Conservation (phyloP, 495 filamentous ascomycete genomes). For the Alectoria sarmentosa region DNA sequence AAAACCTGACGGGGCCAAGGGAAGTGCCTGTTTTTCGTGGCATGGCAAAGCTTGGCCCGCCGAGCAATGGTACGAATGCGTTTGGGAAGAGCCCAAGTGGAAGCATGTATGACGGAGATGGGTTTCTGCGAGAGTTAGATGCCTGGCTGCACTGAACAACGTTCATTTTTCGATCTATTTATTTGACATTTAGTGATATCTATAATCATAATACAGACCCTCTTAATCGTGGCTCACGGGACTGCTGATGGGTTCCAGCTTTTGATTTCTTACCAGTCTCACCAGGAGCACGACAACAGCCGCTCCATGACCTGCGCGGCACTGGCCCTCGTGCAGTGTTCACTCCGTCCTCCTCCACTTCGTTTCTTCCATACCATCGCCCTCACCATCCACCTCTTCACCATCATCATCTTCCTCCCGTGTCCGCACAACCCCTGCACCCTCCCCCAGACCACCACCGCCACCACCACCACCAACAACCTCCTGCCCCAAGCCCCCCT, state of each 20-base stretch:
- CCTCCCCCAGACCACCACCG: conserved; percentile 51
- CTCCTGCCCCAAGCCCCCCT: conserved; percentile 32
- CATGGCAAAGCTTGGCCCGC: conserved; percentile 1
- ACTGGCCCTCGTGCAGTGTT: conserved; percentile 6
- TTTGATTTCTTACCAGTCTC: neutral
- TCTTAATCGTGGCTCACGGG: neutral
- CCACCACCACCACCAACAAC: conserved; percentile 37
- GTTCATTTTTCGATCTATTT: neutral
- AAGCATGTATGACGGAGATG: conserved; percentile 45
- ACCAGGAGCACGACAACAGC: conserved; percentile 15
- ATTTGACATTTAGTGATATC: conserved; percentile 1
- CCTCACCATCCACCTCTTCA: conserved; percentile 30
- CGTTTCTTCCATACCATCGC: conserved; percentile 33
- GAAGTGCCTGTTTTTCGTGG: neutral
- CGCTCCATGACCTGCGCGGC: conserved; percentile 1
- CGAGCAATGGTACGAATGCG: neutral
- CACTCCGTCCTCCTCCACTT: conserved; percentile 58
- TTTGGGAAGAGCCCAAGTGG: neutral
- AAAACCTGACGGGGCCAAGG: neutral
- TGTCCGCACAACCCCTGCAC: conserved; percentile 34
- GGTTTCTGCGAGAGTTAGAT: conserved; percentile 39
- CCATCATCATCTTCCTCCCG: conserved; percentile 34
- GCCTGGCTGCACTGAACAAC: neutral
- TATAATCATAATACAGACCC: neutral
- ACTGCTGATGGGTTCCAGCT: neutral